Base-by-base conservation (phyloP, 108 stramenopile genomes). In the Conticribra weissflogii region DNA sequence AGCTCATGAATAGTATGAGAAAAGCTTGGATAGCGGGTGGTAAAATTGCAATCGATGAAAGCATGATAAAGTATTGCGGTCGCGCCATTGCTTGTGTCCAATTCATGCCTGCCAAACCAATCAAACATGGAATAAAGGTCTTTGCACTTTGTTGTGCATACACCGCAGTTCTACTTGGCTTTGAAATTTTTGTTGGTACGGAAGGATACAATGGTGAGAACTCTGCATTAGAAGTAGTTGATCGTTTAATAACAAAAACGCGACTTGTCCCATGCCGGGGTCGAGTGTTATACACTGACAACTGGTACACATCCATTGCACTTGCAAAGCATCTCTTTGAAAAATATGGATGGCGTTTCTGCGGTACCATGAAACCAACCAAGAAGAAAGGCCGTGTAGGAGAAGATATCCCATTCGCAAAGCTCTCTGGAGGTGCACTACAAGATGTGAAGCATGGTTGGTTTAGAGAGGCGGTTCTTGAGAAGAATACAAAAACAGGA, bases 341-440 rank as follows among this genome's bases (percentile, higher is more conserved):
- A n/a, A 66, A 67, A n/a, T 66, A 66, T 50, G 32, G 48, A 12
- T 59, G 45, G 66, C 17, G 1, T 0, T 3, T 72, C 1, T 18
- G 58, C 32, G 71, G 71, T 23, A 72, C 71, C 0, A 63, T 63
- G 3, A 32, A 50, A 41, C 65, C 65, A 14, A 74, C 66, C 3
- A 32, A 74, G 2, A 74, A 74, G 47, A 66, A 50, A 31, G 1
- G 27, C 1, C 57, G 66, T 33, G 24, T 3, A 29, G 66, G 55
- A 31, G n/a, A 45, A 1, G 65, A 74, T 44, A 3, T 74, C 25
- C 72, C 72, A 45, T 73, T 73, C 32, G 1, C 19, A 2, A 73
- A 65, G 55, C 22, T 70, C 5, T 70, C 68, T 3, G 22, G 23
- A 3, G 59, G 49, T 31, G 59, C 58, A n/a, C n/a, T n/a, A n/a